Percentiles rank a stretch among this genome's conserved stretches.
These are phyloP conservation scores for Yarrowia sp. DNA, from an alignment of 805 yeast species.

Conservation along the genomic window DNA sequence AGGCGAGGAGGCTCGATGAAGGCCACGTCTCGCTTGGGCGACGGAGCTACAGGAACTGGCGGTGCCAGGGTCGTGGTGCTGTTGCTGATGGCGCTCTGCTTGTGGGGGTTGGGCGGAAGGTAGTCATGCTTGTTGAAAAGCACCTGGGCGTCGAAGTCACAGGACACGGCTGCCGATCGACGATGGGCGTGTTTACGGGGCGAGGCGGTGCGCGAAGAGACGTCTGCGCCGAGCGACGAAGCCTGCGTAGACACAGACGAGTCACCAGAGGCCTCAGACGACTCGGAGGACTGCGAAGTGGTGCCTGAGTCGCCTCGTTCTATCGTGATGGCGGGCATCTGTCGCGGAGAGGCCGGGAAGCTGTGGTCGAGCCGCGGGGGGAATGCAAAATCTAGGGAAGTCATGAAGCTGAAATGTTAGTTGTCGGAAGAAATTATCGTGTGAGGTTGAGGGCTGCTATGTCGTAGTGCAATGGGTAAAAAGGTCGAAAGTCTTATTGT, in stretches of 20 bases:
- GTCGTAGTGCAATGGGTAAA: background rate
- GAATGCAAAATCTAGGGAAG: constrained; percentile 25
- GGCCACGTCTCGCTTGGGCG: constrained; percentile 14
- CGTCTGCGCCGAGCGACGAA: background rate
- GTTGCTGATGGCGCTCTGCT: constrained; percentile 23
- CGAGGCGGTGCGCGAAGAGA: constrained; percentile 17
- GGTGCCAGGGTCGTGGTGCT: constrained; percentile 9
- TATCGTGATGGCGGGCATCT: constrained; percentile 20
- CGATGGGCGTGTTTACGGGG: constrained; percentile 61
- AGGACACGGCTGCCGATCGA: constrained; percentile 84
- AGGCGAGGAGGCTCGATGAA: constrained; percentile 29
- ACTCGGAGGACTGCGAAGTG: constrained; percentile 12
- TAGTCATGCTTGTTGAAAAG: constrained; percentile 13
- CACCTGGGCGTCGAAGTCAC: constrained; percentile 61
- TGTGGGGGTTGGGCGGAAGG: constrained; percentile 13
- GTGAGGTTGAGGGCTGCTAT: background rate
- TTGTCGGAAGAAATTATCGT: background rate
- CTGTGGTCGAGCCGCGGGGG: constrained; percentile 24
- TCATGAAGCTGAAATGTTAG: constrained; percentile 26
- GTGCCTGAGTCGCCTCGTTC: constrained; percentile 25
- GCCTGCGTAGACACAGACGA: background rate
- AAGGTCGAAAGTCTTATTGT: background rate
- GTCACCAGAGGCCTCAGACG: constrained; percentile 6
- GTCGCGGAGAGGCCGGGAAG: background rate
- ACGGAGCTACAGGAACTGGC: background rate